phyloP scores from a whole-genome alignment of 164 flowering plant species.

The Stephania cephalantha region DNA sequence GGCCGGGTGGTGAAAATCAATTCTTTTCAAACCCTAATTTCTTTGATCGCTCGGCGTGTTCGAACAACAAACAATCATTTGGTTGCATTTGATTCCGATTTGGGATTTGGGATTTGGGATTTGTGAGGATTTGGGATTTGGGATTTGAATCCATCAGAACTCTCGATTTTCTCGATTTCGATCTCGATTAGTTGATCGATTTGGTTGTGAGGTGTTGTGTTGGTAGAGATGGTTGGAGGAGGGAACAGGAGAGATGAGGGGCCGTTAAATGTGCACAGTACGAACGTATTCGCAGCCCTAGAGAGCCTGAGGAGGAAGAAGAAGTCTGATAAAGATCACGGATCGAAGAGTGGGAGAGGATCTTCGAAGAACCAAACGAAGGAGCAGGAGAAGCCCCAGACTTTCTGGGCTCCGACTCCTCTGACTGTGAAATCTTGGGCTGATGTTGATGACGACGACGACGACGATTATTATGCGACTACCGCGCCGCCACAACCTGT shows the following conservation, averaged over 20 bases:
- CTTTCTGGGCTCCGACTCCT: conserved; percentile 76
- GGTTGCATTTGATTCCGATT: background rate
- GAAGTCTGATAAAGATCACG: conserved; percentile 45
- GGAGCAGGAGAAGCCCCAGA: conserved; percentile 46
- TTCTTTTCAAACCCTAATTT: background rate
- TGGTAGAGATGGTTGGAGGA: conserved; percentile 41
- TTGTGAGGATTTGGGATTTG: background rate
- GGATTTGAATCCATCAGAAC: background rate
- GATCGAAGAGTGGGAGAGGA: conserved; percentile 38
- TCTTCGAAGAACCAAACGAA: conserved; percentile 31
- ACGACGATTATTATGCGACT: conserved; percentile 71
- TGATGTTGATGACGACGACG: conserved; percentile 70
- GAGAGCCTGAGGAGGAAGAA: conserved; percentile 55
- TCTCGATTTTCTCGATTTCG: background rate
- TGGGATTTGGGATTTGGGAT: background rate
- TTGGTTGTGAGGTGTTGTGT: background rate
- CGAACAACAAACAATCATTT: background rate
- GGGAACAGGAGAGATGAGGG: conserved; percentile 46
- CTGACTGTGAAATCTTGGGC: conserved; percentile 77
- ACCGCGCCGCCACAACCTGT: conserved; percentile 54
- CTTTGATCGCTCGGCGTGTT: background rate
- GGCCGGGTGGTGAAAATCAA: background rate
- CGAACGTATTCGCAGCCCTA: conserved; percentile 56
- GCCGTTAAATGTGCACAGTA: conserved; percentile 29
- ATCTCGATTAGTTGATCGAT: background rate